Evolutionary conservation across 192 early-diverging fungal species (phyloP), one percentile per base, ranked within the genome.

Genomic region (Coemansia sp.): DNA sequence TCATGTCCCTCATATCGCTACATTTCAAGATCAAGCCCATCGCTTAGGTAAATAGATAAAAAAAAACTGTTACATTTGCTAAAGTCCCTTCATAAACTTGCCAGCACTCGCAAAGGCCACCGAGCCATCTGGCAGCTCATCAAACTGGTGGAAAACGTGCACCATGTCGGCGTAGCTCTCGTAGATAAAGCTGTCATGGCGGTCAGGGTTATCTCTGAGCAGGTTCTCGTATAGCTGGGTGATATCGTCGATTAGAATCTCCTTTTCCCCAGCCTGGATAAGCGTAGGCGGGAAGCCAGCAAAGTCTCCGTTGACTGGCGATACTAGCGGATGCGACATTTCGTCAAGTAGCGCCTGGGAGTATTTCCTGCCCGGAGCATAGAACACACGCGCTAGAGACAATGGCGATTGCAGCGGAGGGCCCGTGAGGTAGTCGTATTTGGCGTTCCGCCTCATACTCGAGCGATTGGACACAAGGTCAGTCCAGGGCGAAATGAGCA

Each of bases 1-100:
- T 99, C 20, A 93, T 98, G 72, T 98, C 96, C 32, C 84, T 99
- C 32, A 94, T 99, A 66, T 87, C 94, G 4, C 79, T 96, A 65
- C 96, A 98, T 79, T 99, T 96, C 83, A 99, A 99, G 89, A 81
- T 81, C 42, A 81, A 81, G 29, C 79, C 79, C 3, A 66, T 74
- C 54, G 77, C 68, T 36, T 80, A 62, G 42, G 0, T 27, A 54
- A 2, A 32, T 32, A 29, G 27, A 11, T 51, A 47, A 24, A 20
- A 64, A 25, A 2, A 62, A 31, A 62, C 15, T 29, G 31, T 12
- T 14, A 39, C 37, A 32, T 20, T 32, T 45, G 32, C 32, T 51
- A 73, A 2, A 73, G 63, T 0, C 60, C 59, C 41, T 62, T 60
- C 5, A 82, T 65, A 54, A 82, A 82, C 24, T 67, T 71, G 14